phyloP scores from a whole-genome alignment of 176 grass and related monocot genomes.

The Zea luxurians region DNA sequence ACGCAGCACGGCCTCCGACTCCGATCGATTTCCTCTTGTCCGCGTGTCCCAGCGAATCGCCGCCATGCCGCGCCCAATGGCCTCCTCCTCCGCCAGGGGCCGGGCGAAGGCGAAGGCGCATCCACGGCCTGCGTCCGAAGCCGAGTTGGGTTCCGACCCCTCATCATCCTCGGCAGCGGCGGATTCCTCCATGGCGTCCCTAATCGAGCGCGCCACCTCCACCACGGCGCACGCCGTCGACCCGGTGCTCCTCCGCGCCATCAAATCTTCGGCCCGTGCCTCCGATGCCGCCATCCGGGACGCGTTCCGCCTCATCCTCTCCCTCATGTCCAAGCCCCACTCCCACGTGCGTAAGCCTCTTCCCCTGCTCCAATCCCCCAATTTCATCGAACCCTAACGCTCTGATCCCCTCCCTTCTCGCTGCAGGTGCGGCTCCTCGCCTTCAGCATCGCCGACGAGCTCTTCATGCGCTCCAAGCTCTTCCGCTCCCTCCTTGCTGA shows the following conservation, averaged over 20 bases:
- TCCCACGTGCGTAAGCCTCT: constrained; percentile 53
- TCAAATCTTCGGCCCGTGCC: constrained; percentile 70
- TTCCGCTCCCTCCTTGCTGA: constrained; percentile 66
- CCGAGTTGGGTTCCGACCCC: not conserved
- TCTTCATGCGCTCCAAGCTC: constrained; percentile 91
- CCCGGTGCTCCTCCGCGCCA: constrained; percentile 63
- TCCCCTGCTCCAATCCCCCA: not conserved
- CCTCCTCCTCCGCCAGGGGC: constrained; percentile 5
- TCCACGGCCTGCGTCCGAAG: not conserved
- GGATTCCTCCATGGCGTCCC: constrained; percentile 37
- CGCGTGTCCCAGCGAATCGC: not conserved
- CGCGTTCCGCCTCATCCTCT: constrained; percentile 57
- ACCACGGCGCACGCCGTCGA: constrained; percentile 67
- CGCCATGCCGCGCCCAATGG: constrained; percentile 33
- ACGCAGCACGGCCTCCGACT: not conserved
- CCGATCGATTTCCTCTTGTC: not conserved
- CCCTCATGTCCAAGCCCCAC: constrained; percentile 82
- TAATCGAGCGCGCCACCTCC: constrained; percentile 81
- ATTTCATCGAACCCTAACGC: constrained; percentile 30
- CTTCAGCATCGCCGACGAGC: constrained; percentile 72
- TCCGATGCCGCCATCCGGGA: constrained; percentile 57
- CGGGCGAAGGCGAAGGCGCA: not conserved
- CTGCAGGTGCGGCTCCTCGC: constrained; percentile 75
- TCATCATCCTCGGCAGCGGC: not conserved
- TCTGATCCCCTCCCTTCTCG: not conserved